Conservation (phyloP, 225 moss, liverwort and hornwort species). For the Neckera pumila region DNA sequence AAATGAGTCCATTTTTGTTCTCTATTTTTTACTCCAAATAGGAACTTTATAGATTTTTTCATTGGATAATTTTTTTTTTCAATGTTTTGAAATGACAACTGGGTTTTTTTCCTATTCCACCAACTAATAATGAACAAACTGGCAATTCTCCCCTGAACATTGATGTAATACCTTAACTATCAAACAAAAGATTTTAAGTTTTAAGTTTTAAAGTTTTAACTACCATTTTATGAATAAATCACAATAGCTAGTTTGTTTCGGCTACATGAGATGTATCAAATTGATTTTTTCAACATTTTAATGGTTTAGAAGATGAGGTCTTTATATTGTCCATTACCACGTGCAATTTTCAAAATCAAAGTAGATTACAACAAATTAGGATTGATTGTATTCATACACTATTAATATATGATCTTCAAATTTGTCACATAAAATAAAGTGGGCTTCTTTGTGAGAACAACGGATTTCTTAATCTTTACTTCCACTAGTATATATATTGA, state of each 20-base stretch:
- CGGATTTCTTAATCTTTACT: too few relatives aligned
- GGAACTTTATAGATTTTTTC: neutral
- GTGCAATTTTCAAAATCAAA: neutral
- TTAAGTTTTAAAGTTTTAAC: neutral
- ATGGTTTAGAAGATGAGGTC: neutral
- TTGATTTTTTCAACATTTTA: neutral
- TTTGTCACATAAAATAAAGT: too few relatives aligned
- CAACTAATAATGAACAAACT: neutral
- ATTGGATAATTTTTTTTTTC: rapidly evolving
- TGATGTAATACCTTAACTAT: too few relatives aligned
- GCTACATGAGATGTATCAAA: neutral
- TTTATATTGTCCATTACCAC: neutral
- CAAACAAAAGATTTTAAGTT: neutral
- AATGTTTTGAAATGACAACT: neutral
- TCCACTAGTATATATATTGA: neutral
- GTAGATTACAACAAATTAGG: neutral
- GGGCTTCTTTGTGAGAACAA: too few relatives aligned
- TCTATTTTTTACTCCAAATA: neutral
- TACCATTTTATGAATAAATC: neutral
- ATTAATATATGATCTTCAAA: neutral
- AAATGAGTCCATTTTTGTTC: rapidly evolving
- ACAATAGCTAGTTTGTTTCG: neutral
- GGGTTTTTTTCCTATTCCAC: neutral
- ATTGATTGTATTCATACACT: neutral
- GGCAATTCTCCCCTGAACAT: rapidly evolving